Base-by-base conservation (phyloP, 306 rosid genomes). In the Sechiopsis laciniata region DNA sequence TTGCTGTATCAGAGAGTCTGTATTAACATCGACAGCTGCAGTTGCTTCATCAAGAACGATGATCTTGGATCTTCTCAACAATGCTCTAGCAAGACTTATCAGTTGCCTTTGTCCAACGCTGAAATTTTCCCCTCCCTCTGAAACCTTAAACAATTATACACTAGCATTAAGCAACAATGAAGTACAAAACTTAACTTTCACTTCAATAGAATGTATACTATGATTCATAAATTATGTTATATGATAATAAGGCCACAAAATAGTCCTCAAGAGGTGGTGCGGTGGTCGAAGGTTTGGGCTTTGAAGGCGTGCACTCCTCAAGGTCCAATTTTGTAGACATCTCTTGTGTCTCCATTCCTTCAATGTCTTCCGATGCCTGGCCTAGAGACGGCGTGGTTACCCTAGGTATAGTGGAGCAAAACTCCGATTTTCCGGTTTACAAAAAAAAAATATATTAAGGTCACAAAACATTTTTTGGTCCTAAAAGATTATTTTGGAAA, bases 11-110 rank as follows among this genome's bases (percentile, higher is more conserved):
- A 90, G 90, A 17, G 96, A 87, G 67, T 92, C 98, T 0, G 98
- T 92, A 68, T 86, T 79, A 74, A 92, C 98, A 79, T 92, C 98
- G 6, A 92, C 96, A 58, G 96, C 87, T 63, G 98, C 96, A 12
- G 98, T 92, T 40, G 98, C 96, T 82, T 92, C 98, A 74, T 92
- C 98, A n/a, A 92, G 87, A 60, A 92, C 93, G 62, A 92, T 91
- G 76, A 92, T 86, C 84, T 87, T 92, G 21, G 96, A 90, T 83
- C 91, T 87, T 70, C 93, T 84, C 57, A 92, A 80, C 81, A 92
- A 80, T 56, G 98, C 92, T 83, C 98, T 85, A 4, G 92, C 88
- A 52, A 92, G 90, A 82, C 98, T 90, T 71, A 92, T 69, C 45
- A 92, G 84, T 68, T 92, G 98, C 81, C 96, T 82, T 80, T 90